Evolutionary conservation across 2,329 filamentous ascomycete species (phyloP), one percentile per base, ranked within the genome.

Genomic region (Hypoxylon sp.): DNA sequence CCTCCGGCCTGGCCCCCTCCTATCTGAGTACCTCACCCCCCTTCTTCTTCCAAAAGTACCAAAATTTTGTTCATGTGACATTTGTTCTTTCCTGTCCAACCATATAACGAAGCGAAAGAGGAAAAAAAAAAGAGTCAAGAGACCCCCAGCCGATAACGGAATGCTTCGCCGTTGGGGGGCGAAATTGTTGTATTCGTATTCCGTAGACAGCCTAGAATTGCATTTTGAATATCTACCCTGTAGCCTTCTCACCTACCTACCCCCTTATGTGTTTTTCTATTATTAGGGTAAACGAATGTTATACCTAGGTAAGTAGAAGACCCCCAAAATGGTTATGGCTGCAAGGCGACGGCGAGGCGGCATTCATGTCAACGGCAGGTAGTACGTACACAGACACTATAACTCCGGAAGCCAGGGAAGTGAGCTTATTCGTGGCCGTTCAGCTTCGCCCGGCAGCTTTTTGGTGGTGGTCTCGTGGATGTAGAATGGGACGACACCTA

Each of bases 41-140:
- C 43, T 39, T 28, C 30, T 32, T 15, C 15, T 30, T 43, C 26
- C 47, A 56, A 62, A 62, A 50, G 48, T 56, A 56, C 52, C 49
- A 19, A 41, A 19, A n/a, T n/a, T 46, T 22, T 26, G 59, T 55
- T 50, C 59, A 62, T 62, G 59, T 62, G 59, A 62, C 55, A 37
- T 54, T 34, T 34, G 32, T 44, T 49, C 48, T 47, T 61, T 34
- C 13, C 53, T 56, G 39, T 47, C 41, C 15, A 48, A 56, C 57
- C 48, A 19, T 53, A 52, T 52, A 43, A 43, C 39, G 24, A 47
- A 51, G 59, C 41, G 34, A 32, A 7, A 26, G 4, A 26, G 7
- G 7, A 26, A 26, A 26, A 4, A 26, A 26, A 26, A 26, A 48
- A 46, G 39, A 41, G 13, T 15, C 13, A 50, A 10, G 13, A 37